Evolutionary conservation across 2,329 filamentous ascomycete genomes (phyloP), one percentile per base, ranked within the genome.

Genomic region (Calonectria honghensis): DNA sequence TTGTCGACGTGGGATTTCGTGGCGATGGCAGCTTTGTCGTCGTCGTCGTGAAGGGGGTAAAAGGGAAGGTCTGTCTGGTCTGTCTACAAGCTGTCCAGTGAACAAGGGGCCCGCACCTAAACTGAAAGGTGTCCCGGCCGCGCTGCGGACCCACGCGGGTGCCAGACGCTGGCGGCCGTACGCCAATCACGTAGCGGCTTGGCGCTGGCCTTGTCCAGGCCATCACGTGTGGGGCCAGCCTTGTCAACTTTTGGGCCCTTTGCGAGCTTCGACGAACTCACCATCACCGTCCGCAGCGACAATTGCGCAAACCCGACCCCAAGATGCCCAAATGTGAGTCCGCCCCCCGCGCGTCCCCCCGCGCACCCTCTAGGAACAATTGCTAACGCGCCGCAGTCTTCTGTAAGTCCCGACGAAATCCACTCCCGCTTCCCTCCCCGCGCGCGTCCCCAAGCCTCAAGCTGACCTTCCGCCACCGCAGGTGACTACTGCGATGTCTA

Each of bases 401-500:
- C 73, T 76, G 82, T 82, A 77, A 71, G 80, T 68, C 68, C 37
- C 68, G 41, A 39, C 68, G 24, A 59, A 54, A 68, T 66, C 61
- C n/a, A 24, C 61, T 35, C 39, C 27, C 73, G 4, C 45, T 27
- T 27, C 51, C 72, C 70, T 70, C 50, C 72, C 50, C 48, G 72
- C 65, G 50, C 69, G n/a, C 24, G 24, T 24, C 51, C 29, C 74
- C 65, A 59, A 75, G 63, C 72, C 72, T 72, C 77, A 39, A 35
- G 74, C 79, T 82, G 68, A 82, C 75, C 76, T 73, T 68, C 90
- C 87, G 29, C 31, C 24, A 29, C 29, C 68, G 4, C 51, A 87
- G 86, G 96, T 90, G 97, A 99, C 86, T 99, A 99, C 88, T 99
- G 97, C 91, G 97, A 99, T 94, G 97, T 99, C 86, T 99, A 99